Evolutionary conservation across 2,329 filamentous ascomycete species (phyloP), one percentile per base, ranked within the genome.

Genomic region (Hymenoscyphus salicellus): DNA sequence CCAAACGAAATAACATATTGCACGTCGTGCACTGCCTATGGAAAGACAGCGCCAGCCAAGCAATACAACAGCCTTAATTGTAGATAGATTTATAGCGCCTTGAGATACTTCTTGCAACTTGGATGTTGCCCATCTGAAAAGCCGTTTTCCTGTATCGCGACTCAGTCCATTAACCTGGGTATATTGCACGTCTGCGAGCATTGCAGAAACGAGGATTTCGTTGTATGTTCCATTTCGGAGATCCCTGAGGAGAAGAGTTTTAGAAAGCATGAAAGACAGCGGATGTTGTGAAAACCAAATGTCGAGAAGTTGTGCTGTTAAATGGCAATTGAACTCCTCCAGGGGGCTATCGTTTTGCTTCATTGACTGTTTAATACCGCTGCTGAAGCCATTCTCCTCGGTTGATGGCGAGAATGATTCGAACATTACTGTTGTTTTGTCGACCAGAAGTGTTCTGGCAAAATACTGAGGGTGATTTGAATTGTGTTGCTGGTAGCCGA

Each of bases 201-300:
- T 62, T 36, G 49, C 32, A 3, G 60, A 49, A 30, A 62, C 46
- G 11, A 62, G 60, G n/a, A 62, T 56, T 30, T 62, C 49, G 17
- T 62, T 32, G 16, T 62, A 23, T 5, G 60, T 56, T 33, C 55
- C 60, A 16, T 62, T 49, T 26, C 60, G 49, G 33, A 62, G 56
- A 41, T 62, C 49, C n/a, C 60, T 49, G 23, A 62, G 36, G 1
- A 62, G 49, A 28, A 62, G 60, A 56, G 60, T 62, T 32, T 62
- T 62, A n/a, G 60, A n/a, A 43, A 62, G n/a, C 14, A 62, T 56
- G 33, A 62, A 62, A 6, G 60, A 57, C 10, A 62, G 30, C 8
- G 60, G 60, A 62, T 62, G 60, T 56, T 62, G 60, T 26, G 60
- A 62, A 30, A 62, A 62, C 60, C 60, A 62, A 32, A 62, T 62